phyloP scores from a whole-genome alignment of 805 yeast species.

The Hanseniaspora clermontiae region DNA sequence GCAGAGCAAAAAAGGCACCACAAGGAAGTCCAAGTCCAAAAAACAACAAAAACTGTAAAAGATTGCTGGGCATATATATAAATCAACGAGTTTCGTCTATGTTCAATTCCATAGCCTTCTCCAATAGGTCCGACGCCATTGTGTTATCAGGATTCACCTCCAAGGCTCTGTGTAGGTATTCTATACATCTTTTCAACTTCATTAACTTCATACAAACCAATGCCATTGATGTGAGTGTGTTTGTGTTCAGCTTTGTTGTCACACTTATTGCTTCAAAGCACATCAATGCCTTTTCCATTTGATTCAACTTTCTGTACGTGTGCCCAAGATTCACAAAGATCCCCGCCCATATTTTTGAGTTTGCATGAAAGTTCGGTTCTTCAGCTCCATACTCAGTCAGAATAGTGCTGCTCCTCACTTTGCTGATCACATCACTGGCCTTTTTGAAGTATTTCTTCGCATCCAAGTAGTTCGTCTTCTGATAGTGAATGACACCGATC shows the following conservation, averaged over 20 bases:
- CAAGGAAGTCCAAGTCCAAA: neutral
- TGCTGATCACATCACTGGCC: conserved; percentile 58
- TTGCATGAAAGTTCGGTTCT: conserved; percentile 36
- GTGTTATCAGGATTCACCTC: conserved; percentile 71
- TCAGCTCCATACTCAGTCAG: neutral
- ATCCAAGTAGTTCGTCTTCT: conserved; percentile 48
- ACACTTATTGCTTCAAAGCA: conserved; percentile 68
- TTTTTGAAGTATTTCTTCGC: conserved; percentile 61
- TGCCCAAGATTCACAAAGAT: conserved; percentile 82
- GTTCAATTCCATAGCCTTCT: conserved; percentile 63
- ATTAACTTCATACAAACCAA: conserved; percentile 64
- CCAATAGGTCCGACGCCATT: conserved; percentile 67
- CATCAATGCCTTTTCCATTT: conserved; percentile 51
- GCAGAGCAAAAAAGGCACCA: neutral
- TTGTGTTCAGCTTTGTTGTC: conserved; percentile 57
- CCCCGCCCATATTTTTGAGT: conserved; percentile 71
- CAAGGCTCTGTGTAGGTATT: conserved; percentile 65
- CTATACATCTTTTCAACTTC: conserved; percentile 53
- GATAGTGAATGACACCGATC: conserved; percentile 81
- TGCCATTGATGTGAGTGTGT: conserved; percentile 73
- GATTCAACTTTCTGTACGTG: conserved; percentile 58
- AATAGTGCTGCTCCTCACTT: conserved; percentile 24
- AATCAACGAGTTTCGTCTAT: conserved; percentile 10
- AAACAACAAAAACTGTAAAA: neutral
- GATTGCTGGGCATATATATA: neutral